Evolutionary conservation across 2,329 filamentous ascomycete genomes (phyloP).

Genomic region (Aspergillus oerlinghausenensis): DNA sequence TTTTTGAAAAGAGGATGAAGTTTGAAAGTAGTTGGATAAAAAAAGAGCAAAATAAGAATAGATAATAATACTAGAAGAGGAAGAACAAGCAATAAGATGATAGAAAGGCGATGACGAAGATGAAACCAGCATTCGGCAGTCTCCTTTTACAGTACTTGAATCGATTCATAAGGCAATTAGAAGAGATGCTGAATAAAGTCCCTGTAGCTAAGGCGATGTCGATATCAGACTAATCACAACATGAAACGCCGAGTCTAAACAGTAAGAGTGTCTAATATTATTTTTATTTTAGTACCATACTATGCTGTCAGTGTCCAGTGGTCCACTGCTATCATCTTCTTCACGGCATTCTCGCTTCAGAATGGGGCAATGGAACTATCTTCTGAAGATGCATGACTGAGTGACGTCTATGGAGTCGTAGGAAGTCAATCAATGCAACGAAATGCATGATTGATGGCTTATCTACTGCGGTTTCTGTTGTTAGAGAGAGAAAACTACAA

Average conservation of each 20-base stretch:
- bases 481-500: too few relatives aligned
- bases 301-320: not conserved
- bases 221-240: constrained; percentile 1
- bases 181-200: not conserved
- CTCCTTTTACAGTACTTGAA: not conserved
- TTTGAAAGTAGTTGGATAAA: not conserved
- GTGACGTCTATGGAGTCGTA: not conserved
- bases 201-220: not conserved
- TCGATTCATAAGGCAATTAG: not conserved
- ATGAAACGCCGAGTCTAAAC: constrained; percentile 6
- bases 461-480: too few relatives aligned
- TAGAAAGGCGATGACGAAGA: not conserved
- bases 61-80: not conserved
- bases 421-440: not conserved
- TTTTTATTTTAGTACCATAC: not conserved
- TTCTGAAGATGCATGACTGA: not conserved
- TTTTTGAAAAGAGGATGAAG: not conserved
- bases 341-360: not conserved
- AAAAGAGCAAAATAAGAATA: not conserved
- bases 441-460: too few relatives aligned
- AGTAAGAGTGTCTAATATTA: not conserved
- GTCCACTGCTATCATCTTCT: not conserved
- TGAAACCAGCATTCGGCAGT: not conserved
- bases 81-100: not conserved
- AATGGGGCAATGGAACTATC: not conserved